Percentiles rank a stretch among this genome's conserved stretches.
Evolutionary conservation across 345 rosid species (phyloP).

Genomic region (Diplotaxis tenuifolia): DNA sequence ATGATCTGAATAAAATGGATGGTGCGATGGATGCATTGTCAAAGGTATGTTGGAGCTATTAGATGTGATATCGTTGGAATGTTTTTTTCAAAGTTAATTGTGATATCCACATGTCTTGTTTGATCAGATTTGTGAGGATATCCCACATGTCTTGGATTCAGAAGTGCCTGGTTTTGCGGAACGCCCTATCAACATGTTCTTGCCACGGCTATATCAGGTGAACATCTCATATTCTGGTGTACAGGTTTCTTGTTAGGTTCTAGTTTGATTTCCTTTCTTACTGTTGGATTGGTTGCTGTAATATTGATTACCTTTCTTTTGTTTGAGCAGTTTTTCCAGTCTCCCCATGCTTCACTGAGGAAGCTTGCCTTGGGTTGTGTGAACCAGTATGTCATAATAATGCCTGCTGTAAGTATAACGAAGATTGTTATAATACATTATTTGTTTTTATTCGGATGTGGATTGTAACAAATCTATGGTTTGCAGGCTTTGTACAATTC

Average conservation of each 20-base stretch:
- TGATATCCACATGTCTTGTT: neutral
- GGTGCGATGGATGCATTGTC: conserved; percentile 98
- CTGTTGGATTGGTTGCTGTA: neutral
- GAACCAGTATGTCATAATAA: conserved; percentile 80
- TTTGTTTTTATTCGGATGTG: neutral
- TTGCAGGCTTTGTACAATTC: conserved; percentile 68
- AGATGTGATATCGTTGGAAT: conserved; percentile 1
- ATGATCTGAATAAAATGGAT: conserved; percentile 86
- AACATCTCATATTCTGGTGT: conserved; percentile 15
- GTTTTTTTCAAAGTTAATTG: neutral
- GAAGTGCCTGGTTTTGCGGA: conserved; percentile 89
- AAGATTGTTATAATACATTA: neutral
- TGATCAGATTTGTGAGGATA: conserved; percentile 88
- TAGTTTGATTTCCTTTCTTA: conserved; percentile 15
- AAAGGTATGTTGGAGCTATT: conserved; percentile 52
- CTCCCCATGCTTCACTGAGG: conserved; percentile 76
- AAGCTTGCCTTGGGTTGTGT: conserved; percentile 84
- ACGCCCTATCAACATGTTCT: conserved; percentile 73
- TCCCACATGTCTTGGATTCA: conserved; percentile 80
- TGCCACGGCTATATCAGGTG: conserved; percentile 85
- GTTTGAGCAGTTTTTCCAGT: conserved; percentile 78
- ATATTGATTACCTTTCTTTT: conserved; percentile 10
- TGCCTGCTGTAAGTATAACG: conserved; percentile 85
- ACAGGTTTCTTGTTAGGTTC: neutral
- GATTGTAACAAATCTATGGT: conserved; percentile 10